These are phyloP conservation scores for Aphanomyces invadans DNA, from an alignment of 352 stramenopile species.

Conservation along the genomic window DNA sequence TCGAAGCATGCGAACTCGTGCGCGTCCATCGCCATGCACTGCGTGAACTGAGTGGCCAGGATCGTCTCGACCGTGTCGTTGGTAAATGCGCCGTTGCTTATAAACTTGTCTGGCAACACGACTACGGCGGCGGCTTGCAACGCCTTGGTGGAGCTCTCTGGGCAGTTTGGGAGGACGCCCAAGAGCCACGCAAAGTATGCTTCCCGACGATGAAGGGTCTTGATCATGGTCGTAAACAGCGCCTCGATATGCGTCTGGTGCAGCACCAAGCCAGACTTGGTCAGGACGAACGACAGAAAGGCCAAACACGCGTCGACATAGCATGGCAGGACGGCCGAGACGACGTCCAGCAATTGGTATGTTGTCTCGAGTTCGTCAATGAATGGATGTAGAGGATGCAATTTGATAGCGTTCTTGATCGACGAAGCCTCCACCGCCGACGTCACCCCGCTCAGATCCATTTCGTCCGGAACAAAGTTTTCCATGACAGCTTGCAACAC, in stretches of 20 bases:
- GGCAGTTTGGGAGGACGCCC: slow-evolving; percentile 37
- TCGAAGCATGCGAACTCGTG: slow-evolving; percentile 33
- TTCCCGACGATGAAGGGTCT: slow-evolving; percentile 34
- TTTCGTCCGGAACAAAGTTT: slow-evolving; percentile 30
- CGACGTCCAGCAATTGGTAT: slow-evolving; percentile 48
- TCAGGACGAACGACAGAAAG: slow-evolving; percentile 73
- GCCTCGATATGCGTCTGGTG: slow-evolving; percentile 48
- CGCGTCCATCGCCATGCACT: slow-evolving; percentile 32
- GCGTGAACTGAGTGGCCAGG: slow-evolving; percentile 37
- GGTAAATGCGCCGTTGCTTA: slow-evolving; percentile 23
- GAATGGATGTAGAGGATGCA: slow-evolving; percentile 34
- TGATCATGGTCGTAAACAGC: slow-evolving; percentile 56
- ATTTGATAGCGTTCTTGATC: slow-evolving; percentile 22
- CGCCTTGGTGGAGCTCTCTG: too few relatives aligned
- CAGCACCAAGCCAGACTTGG: slow-evolving; percentile 59
- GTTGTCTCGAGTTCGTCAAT: slow-evolving; percentile 46
- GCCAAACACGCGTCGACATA: slow-evolving; percentile 29
- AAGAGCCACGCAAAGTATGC: slow-evolving; percentile 75
- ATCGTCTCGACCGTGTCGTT: slow-evolving; percentile 64
- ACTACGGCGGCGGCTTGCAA: background rate
- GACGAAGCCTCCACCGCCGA: slow-evolving; percentile 9
- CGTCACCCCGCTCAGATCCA: slow-evolving; percentile 25
- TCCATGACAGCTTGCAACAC: slow-evolving; percentile 30
- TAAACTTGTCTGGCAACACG: background rate
- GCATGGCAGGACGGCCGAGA: slow-evolving; percentile 29